phyloP scores from a whole-genome alignment of 1,284 basidiomycete genomes.

The Termitomyces sp. region DNA sequence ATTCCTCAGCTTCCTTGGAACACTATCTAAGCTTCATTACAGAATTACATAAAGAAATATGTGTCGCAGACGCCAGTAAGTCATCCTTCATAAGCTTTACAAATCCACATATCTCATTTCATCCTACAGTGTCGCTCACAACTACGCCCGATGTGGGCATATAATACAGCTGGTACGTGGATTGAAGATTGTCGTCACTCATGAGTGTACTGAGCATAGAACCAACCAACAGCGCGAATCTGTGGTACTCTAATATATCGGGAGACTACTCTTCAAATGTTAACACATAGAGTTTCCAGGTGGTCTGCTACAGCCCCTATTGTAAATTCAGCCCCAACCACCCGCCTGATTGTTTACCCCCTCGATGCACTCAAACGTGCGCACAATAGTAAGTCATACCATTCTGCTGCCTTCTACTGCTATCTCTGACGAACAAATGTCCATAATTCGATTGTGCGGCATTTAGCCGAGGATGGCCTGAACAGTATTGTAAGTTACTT shows the following conservation, averaged over 20 bases:
- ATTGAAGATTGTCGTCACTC: no score
- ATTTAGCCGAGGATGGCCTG: slow-evolving; percentile 56
- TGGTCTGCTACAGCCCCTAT: slow-evolving; percentile 49
- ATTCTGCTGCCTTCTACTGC: no score
- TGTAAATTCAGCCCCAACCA: slow-evolving; percentile 66
- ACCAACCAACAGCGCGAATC: background rate
- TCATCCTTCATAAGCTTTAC: background rate
- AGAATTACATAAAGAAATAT: background rate
- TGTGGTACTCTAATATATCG: background rate
- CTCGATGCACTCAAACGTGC: slow-evolving; percentile 51
- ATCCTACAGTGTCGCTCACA: background rate
- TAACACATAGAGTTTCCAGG: slow-evolving; percentile 32
- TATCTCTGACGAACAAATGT: background rate
- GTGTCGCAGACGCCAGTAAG: slow-evolving; percentile 1
- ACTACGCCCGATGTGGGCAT: background rate
- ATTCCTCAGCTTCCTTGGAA: background rate
- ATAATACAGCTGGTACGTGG: background rate
- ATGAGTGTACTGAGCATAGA: background rate
- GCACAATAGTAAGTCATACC: slow-evolving; percentile 63
- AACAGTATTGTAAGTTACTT: slow-evolving; percentile 45
- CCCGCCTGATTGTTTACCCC: slow-evolving; percentile 43
- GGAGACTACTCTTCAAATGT: background rate
- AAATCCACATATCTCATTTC: background rate
- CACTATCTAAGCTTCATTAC: background rate
- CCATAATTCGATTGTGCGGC: slow-evolving; percentile 4